Base-by-base conservation (phyloP, 805 yeast species). In the Pichia membranifaciens region DNA sequence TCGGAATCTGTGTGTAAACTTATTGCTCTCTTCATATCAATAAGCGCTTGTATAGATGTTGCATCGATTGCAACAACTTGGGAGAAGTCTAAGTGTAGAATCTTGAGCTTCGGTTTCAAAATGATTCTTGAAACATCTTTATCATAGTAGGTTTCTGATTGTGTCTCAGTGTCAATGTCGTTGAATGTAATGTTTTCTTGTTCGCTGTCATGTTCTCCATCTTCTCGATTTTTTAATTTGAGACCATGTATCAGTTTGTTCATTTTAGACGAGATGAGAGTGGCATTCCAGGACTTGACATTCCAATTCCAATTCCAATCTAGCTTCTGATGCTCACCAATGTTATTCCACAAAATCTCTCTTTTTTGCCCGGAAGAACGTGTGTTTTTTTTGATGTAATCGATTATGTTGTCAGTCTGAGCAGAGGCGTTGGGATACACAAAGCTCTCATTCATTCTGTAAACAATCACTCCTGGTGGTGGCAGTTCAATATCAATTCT, bases 391-490 rank as follows among this genome's bases (percentile, higher is more conserved):
- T 79, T 81, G 34, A 85, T 81, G 55, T 82, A 81, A 51, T 84
- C 90, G 41, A 80, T 69, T 16, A 90, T 73, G 22, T 66, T 61
- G 56, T 89, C 96, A 38, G 78, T 72, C 62, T 85, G 95, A 51
- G 76, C 68, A 0, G 96, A 80, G 40, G 84, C 75, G 61, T 90
- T 90, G 35, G 95, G 81, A 67, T 88, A 90, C 1, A 87, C 78
- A 66, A 86, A 84, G 15, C 89, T 71, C 58, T 90, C 96, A 17
- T 82, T 69, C 36, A 93, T 84, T 57, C 93, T 78, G 70, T 82
- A 90, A 3, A 90, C 95, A 49, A 89, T 57, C 16, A 90, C 89
- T 31, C 97, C 96, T 1, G 91, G 87, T 25, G 96, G 96, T 15
- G 97, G 96, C 2, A 89, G 85, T 15, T 63, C 63, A 6, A 90